Conservation (phyloP, 208 protist species). For the Acanthamoeba divionensis region DNA sequence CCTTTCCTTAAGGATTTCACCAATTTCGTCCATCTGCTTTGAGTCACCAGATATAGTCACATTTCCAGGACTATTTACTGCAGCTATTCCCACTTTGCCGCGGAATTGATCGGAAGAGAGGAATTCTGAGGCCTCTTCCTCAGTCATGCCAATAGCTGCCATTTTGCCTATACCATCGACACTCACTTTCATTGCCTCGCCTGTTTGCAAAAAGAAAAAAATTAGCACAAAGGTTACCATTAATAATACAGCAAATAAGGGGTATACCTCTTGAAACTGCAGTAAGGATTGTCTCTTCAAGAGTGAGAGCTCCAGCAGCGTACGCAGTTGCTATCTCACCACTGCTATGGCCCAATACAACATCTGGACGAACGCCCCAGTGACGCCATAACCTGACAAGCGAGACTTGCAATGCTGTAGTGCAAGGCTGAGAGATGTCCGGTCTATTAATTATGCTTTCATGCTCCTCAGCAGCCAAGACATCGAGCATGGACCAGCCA, state of each 20-base stretch:
- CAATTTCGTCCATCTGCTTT: background rate
- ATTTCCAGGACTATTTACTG: background rate
- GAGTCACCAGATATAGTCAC: background rate
- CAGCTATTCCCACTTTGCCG: background rate
- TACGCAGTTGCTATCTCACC: slow-evolving; percentile 64
- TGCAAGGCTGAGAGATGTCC: slow-evolving; percentile 50
- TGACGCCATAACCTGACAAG: slow-evolving; percentile 31
- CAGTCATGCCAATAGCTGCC: slow-evolving; percentile 52
- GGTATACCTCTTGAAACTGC: background rate
- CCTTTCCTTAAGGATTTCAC: background rate
- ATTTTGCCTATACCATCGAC: slow-evolving; percentile 57
- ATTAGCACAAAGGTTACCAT: slow-evolving; percentile 42
- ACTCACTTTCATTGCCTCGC: slow-evolving; percentile 49
- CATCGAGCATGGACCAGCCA: slow-evolving; percentile 51
- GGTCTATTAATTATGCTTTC: slow-evolving; percentile 34
- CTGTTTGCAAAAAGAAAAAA: no score
- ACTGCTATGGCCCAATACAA: slow-evolving; percentile 67
- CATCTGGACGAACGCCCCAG: slow-evolving; percentile 59
- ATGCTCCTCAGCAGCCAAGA: background rate
- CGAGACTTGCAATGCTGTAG: slow-evolving; percentile 56
- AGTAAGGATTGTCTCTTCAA: slow-evolving; percentile 57
- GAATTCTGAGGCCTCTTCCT: background rate
- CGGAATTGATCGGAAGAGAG: background rate
- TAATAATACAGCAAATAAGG: no score
- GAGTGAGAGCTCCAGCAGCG: slow-evolving; percentile 50